Evolutionary conservation across 202 grass and related monocot genomes (phyloP).

Genomic region (Digitaria exilis): DNA sequence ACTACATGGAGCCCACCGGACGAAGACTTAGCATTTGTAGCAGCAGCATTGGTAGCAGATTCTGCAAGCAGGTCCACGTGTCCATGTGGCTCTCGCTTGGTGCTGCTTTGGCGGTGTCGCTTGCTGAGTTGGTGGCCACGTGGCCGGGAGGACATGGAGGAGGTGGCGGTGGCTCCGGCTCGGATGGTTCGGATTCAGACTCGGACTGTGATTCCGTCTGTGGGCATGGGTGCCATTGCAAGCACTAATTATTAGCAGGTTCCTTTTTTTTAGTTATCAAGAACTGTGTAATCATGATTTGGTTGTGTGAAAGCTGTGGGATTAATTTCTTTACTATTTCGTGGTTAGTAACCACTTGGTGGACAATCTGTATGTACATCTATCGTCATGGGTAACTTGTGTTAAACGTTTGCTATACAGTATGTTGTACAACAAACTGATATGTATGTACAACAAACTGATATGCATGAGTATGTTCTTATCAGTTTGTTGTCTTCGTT

Average conservation of each 20-base stretch:
- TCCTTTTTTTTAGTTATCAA: background rate
- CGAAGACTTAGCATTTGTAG: constrained; percentile 31
- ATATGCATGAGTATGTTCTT: too few species aligned
- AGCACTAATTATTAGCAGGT: constrained; percentile 46
- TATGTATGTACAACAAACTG: too few species aligned
- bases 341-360: background rate
- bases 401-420: background rate
- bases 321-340: background rate
- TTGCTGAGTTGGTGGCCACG: constrained; percentile 7
- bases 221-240: constrained; percentile 44
- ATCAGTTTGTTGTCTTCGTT: background rate
- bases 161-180: background rate
- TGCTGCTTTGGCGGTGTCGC: background rate
- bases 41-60: background rate
- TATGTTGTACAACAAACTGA: too few species aligned
- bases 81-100: constrained; percentile 40
- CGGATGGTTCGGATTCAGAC: background rate
- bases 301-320: background rate
- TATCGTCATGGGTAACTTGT: background rate
- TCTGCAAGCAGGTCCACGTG: constrained; percentile 44
- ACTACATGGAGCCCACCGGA: constrained; percentile 28
- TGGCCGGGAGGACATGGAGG: background rate
- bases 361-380: background rate
- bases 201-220: background rate
- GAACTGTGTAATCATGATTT: background rate